Percentiles rank a stretch among this genome's conserved stretches.
These are phyloP conservation scores for Myrmaecium sp. DNA, from an alignment of 2,329 filamentous ascomycete species.

Conservation along the genomic window DNA sequence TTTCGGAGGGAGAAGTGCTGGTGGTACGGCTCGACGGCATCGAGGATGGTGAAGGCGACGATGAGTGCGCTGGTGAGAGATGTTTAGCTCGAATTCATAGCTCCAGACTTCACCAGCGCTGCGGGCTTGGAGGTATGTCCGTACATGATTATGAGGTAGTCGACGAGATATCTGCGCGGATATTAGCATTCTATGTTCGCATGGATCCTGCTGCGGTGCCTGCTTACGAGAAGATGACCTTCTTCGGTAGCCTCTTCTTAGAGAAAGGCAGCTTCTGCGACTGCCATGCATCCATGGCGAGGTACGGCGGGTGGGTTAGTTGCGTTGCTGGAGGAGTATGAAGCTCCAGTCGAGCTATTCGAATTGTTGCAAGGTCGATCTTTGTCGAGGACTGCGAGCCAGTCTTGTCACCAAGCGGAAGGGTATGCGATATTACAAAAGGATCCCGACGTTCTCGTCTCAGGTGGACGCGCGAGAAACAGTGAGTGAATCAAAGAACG, in stretches of 20 bases:
- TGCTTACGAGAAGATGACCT: constrained; percentile 36
- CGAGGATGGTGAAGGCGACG: constrained; percentile 33
- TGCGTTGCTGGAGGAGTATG: constrained; percentile 1
- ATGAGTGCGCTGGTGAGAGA: constrained; percentile 28
- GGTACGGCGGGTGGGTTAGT: constrained; percentile 1
- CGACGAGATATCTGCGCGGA: constrained; percentile 33
- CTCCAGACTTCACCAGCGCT: background rate
- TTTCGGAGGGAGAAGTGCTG: constrained; percentile 41
- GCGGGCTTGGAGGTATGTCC: too few relatives aligned
- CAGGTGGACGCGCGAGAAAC: too few relatives aligned
- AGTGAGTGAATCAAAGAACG: too few relatives aligned
- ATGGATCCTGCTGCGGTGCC: too few relatives aligned
- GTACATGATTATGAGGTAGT: constrained; percentile 43
- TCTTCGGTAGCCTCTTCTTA: constrained; percentile 32
- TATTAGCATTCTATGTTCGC: constrained; percentile 10
- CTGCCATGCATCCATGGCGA: constrained; percentile 6
- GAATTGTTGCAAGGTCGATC: too few relatives aligned
- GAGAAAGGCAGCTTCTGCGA: constrained; percentile 34
- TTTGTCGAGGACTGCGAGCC: too few relatives aligned
- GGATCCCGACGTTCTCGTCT: too few relatives aligned
- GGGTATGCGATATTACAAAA: too few relatives aligned
- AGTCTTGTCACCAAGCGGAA: too few relatives aligned
- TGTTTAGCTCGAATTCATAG: too few relatives aligned
- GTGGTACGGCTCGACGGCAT: constrained; percentile 37
- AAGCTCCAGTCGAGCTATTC: too few relatives aligned